Percentiles rank a stretch among this genome's conserved stretches.
Conservation (phyloP, 192 early-diverging fungal genomes). For the Backusella liffmaniae region DNA sequence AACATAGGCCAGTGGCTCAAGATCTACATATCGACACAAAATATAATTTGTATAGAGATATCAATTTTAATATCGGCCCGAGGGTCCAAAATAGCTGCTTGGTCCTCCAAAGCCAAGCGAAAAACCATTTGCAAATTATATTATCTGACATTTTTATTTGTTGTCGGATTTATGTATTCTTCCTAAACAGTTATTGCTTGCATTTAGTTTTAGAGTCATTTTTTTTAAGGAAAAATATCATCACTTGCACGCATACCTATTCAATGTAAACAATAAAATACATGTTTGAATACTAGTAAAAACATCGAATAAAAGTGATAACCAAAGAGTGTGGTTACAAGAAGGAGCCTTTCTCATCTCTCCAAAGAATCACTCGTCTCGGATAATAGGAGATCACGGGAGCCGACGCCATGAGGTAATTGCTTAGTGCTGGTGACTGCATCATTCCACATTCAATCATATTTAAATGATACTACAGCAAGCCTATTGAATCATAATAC, state of each 20-base stretch:
- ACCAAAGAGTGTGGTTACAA: not conserved
- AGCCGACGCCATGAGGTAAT: not conserved
- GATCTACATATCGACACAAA: not conserved
- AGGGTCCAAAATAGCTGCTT: not conserved
- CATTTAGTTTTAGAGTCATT: too few species aligned
- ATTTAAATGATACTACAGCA: not conserved
- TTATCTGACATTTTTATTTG: slow-evolving; percentile 1
- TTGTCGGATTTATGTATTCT: not conserved
- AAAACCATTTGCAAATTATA: not conserved
- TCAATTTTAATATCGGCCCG: not conserved
- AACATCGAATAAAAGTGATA: not conserved
- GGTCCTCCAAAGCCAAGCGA: not conserved
- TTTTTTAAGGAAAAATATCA: not conserved
- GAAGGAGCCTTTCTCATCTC: not conserved
- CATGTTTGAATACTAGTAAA: not conserved
- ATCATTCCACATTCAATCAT: not conserved
- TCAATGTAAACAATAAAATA: not conserved
- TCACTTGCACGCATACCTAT: not conserved
- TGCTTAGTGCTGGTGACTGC: not conserved
- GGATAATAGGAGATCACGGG: not conserved
- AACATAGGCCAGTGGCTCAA: not conserved
- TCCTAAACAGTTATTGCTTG: not conserved
- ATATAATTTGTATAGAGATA: not conserved
- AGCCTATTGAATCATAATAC: not conserved
- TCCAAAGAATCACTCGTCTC: not conserved